Conservation (phyloP, 768 basidiomycete genomes). For the Kwoniella pini region DNA sequence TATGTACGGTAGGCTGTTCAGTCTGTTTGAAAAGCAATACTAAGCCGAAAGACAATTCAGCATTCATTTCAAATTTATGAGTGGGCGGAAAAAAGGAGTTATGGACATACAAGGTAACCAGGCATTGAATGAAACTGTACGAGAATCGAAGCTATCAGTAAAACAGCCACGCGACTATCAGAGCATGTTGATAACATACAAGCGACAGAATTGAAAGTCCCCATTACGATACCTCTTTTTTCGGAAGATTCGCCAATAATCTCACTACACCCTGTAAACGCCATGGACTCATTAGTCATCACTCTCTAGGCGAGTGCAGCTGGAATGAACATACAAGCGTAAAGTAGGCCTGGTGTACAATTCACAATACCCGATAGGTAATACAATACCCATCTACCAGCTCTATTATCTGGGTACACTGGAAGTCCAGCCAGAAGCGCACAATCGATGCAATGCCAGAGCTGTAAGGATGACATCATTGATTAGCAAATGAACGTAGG, state of each 20-base stretch:
- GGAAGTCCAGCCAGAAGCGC: constrained; percentile 21
- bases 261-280: constrained; percentile 21
- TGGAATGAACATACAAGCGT: constrained; percentile 14
- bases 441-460: constrained; percentile 14
- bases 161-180: too few species aligned
- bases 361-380: constrained; percentile 26
- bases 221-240: constrained; percentile 29
- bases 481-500: neutral
- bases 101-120: constrained; percentile 25
- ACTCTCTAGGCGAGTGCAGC: neutral
- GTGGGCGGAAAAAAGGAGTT: too few species aligned
- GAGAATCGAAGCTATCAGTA: neutral
- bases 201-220: constrained; percentile 28
- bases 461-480: neutral
- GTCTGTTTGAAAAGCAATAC: constrained; percentile 28
- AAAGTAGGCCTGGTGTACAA: constrained; percentile 23
- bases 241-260: constrained; percentile 24
- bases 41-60: neutral
- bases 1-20: constrained; percentile 24
- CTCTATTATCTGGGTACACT: constrained; percentile 17
- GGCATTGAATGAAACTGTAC: constrained; percentile 25
- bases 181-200: constrained; percentile 9
- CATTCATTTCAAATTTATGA: neutral
- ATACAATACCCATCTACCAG: constrained; percentile 25
- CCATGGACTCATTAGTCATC: neutral